Percentiles rank a stretch among this genome's conserved stretches.
phyloP scores from a whole-genome alignment of 306 rosid genomes.

The Citrullus amarus region DNA sequence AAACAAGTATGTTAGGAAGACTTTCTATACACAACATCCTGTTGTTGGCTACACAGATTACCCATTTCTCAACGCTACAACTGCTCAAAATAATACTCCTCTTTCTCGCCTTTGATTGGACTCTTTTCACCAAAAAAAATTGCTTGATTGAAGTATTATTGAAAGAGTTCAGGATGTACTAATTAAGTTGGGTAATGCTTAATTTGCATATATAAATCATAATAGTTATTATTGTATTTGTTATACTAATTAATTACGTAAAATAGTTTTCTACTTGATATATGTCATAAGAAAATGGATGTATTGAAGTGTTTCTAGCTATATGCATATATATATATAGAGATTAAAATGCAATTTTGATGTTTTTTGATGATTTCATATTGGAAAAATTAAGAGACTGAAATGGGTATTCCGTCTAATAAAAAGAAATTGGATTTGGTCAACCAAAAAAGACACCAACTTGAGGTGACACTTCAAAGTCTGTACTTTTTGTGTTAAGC shows the following conservation, averaged over 20 bases:
- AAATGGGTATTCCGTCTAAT: no score
- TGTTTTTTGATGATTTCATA: no score
- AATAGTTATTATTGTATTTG: background rate
- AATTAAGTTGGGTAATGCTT: background rate
- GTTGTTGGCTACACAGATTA: constrained; percentile 78
- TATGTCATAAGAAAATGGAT: background rate
- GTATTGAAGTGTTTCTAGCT: background rate
- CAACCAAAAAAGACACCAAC: no score
- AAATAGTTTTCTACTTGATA: background rate
- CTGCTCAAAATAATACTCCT: background rate
- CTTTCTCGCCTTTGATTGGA: constrained; percentile 41
- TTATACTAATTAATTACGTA: background rate
- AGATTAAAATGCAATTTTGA: no score
- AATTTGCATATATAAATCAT: background rate
- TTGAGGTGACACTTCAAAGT: no score
- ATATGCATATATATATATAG: no score
- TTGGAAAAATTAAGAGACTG: no score
- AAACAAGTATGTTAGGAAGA: constrained; percentile 52
- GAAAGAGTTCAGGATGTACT: no score
- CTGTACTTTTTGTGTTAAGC: no score
- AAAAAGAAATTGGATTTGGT: no score
- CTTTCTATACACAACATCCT: constrained; percentile 75
- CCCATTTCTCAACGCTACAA: constrained; percentile 35
- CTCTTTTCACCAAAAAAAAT: background rate
- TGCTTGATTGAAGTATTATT: background rate